Evolutionary conservation across 108 stramenopile species (phyloP).

Genomic region (Epipyxis sp.): DNA sequence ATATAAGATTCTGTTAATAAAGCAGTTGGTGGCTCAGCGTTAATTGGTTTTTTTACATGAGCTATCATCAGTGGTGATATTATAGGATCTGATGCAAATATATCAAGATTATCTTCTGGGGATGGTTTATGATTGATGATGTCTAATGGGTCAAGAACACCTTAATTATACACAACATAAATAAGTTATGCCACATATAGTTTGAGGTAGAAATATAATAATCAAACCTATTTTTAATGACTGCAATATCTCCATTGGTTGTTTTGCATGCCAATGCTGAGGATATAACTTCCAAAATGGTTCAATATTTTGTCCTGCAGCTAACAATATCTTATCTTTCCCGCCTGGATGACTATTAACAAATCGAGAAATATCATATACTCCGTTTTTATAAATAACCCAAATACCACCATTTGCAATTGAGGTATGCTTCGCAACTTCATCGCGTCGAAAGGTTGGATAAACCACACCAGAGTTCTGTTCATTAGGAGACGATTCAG

Average conservation of each 20-base stretch:
- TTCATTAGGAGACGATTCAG: too few species aligned
- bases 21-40: slow-evolving; percentile 64
- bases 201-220: slow-evolving; percentile 16
- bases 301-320: slow-evolving; percentile 71
- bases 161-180: too few species aligned
- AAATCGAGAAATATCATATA: slow-evolving; percentile 94
- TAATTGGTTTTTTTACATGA: slow-evolving; percentile 59
- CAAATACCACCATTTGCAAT: slow-evolving; percentile 64
- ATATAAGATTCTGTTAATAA: slow-evolving; percentile 64
- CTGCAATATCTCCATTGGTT: slow-evolving; percentile 31
- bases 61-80: slow-evolving; percentile 54
- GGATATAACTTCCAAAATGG: slow-evolving; percentile 71
- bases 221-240: slow-evolving; percentile 47
- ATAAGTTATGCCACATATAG: slow-evolving; percentile 42
- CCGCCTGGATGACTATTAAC: slow-evolving; percentile 66
- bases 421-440: slow-evolving; percentile 49
- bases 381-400: slow-evolving; percentile 80
- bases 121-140: too few species aligned
- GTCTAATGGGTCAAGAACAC: too few species aligned
- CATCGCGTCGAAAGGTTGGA: slow-evolving; percentile 40
- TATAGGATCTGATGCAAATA: slow-evolving; percentile 61
- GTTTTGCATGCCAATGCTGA: slow-evolving; percentile 48
- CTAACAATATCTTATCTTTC: slow-evolving; percentile 77
- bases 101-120: too few species aligned
- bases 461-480: too few species aligned